Evolutionary conservation across 257 asterid genomes (phyloP).

Genomic region (Vinca minor): DNA sequence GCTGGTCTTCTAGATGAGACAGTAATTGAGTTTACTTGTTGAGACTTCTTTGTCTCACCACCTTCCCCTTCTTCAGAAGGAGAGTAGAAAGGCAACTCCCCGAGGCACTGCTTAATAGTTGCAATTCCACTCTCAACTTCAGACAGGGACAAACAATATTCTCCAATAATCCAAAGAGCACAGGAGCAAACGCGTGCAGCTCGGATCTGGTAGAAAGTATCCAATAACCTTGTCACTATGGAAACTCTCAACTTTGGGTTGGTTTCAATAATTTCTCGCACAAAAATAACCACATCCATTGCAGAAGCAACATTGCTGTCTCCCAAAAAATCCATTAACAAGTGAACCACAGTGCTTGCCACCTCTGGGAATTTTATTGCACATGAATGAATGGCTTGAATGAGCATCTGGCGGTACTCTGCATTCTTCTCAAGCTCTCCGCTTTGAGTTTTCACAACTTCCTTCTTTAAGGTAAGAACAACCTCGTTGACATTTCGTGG

Average conservation of each 20-base stretch:
- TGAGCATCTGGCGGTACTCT: conserved; percentile 91
- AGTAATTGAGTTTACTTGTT: conserved; percentile 58
- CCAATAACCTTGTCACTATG: conserved; percentile 71
- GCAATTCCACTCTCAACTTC: conserved; percentile 84
- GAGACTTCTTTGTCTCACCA: conserved; percentile 65
- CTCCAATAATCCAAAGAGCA: conserved; percentile 96
- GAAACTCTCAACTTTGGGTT: conserved; percentile 87
- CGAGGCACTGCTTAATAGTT: conserved; percentile 90
- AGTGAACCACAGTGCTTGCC: conserved; percentile 90
- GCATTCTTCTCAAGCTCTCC: conserved; percentile 92
- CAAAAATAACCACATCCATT: conserved; percentile 76
- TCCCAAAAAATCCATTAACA: conserved; percentile 96
- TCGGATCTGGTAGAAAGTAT: conserved; percentile 85
- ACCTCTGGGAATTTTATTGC: conserved; percentile 95
- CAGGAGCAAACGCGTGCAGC: conserved; percentile 90
- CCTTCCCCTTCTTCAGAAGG: conserved; percentile 69
- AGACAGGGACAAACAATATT: conserved; percentile 74
- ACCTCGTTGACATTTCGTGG: conserved; percentile 85
- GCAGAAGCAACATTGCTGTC: conserved; percentile 91
- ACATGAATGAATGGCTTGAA: conserved; percentile 93
- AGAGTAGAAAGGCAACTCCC: conserved; percentile 79
- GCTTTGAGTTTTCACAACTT: conserved; percentile 87
- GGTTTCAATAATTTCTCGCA: conserved; percentile 87
- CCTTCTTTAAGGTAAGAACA: conserved; percentile 85
- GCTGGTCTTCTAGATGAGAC: conserved; percentile 93